These are phyloP conservation scores for Cochlearia excelsa DNA, from an alignment of 345 rosid species.

Conservation along the genomic window DNA sequence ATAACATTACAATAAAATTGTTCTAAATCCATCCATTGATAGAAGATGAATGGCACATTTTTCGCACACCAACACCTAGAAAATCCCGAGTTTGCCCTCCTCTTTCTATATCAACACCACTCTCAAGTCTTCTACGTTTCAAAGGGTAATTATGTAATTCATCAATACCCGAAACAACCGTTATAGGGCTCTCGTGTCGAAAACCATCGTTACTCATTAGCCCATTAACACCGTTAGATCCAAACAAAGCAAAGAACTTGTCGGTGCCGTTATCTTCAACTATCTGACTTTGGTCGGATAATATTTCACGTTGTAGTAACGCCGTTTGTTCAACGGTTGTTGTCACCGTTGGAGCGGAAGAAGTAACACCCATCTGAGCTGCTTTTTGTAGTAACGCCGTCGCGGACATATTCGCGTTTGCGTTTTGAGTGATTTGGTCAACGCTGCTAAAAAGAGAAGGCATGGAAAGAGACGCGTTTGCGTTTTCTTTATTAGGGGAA, in stretches of 20 bases:
- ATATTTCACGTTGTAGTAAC: conserved; percentile 47
- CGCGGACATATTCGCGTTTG: conserved; percentile 67
- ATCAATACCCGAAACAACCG: conserved; percentile 35
- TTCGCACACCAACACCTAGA: conserved; percentile 75
- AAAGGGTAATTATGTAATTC: conserved; percentile 40
- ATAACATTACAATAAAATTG: too few species aligned
- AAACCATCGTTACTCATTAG: conserved; percentile 22
- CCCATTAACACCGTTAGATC: conserved; percentile 19
- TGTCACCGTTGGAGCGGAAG: conserved; percentile 27
- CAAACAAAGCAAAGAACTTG: conserved; percentile 49
- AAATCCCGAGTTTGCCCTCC: conserved; percentile 93
- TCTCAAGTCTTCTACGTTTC: conserved; percentile 36
- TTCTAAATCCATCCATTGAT: conserved; percentile 58
- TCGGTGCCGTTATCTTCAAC: conserved; percentile 43
- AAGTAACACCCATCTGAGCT: conserved; percentile 72
- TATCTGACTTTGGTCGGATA: conserved; percentile 39
- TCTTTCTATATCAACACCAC: conserved; percentile 27
- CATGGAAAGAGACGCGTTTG: conserved; percentile 40
- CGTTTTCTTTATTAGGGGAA: conserved; percentile 29
- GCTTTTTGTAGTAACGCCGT: conserved; percentile 95
- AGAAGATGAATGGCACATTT: conserved; percentile 50
- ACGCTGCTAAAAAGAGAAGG: conserved; percentile 74
- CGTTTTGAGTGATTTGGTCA: conserved; percentile 34
- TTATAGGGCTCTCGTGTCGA: conserved; percentile 39
- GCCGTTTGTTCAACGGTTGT: conserved; percentile 43